phyloP scores from a whole-genome alignment of 1,284 basidiomycete species.

The Cutaneotrichosporon mucoides region DNA sequence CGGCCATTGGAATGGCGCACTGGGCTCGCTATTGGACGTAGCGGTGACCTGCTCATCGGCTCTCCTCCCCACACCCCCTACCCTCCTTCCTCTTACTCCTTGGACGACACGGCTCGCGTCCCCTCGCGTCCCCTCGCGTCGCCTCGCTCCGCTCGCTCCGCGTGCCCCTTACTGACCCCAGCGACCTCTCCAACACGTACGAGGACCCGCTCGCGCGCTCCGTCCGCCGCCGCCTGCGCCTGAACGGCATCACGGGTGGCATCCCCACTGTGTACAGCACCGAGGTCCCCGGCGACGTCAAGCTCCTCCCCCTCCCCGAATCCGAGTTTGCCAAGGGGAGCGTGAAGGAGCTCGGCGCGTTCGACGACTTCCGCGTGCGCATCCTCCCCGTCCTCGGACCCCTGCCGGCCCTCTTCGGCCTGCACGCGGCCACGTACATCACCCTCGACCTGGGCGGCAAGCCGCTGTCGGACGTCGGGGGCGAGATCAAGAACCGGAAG shows the following conservation, averaged over 20 bases:
- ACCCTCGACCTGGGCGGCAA: conserved; percentile 76
- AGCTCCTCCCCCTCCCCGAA: conserved; percentile 82
- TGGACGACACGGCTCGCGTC: too few species aligned
- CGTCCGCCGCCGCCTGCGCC: conserved; percentile 74
- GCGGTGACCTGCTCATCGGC: too few species aligned
- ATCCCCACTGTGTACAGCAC: conserved; percentile 97
- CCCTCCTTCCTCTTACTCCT: too few species aligned
- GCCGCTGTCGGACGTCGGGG: conserved; percentile 66
- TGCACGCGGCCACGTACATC: conserved; percentile 81
- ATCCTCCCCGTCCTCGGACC: conserved; percentile 54
- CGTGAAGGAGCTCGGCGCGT: conserved; percentile 83
- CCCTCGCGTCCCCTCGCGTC: too few species aligned
- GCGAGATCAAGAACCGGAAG: conserved; percentile 74
- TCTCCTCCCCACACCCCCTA: too few species aligned
- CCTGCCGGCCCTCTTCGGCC: conserved; percentile 79
- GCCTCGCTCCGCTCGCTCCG: too few species aligned
- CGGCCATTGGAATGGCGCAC: too few species aligned
- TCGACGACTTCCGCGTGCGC: conserved; percentile 82
- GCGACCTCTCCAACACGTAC: conserved; percentile 85
- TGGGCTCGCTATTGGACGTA: too few species aligned
- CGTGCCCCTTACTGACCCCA: conserved; percentile 30
- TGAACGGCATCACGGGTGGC: conserved; percentile 64
- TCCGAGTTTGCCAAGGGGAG: conserved; percentile 87
- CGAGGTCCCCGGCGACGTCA: conserved; percentile 79
- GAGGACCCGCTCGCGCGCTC: conserved; percentile 93